Evolutionary conservation across 306 rosid species (phyloP), one percentile per base, ranked within the genome.

Genomic region (Quercus engelmannii): DNA sequence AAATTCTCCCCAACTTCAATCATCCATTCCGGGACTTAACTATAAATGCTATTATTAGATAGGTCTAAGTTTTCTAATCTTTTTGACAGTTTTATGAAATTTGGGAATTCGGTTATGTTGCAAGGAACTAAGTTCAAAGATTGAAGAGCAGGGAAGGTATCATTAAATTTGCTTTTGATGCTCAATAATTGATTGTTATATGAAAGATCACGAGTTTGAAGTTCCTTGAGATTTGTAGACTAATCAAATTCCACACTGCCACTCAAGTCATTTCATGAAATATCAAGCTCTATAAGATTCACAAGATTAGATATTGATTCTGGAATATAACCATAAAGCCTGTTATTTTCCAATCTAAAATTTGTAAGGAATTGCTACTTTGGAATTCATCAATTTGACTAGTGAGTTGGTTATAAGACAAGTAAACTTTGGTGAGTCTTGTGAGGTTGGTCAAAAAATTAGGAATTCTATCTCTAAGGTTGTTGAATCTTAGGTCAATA

Each of bases 71-170:
- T 12, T 46, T 12, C 14, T 46, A 46, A 11, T 9, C 15, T 12
- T 46, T 46, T 46, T 46, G 4, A 11, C 4, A 12, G 1, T 25
- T 59, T 56, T 12, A 81, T 10, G n/a, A 79, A 74, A 67, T 69
- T 10, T 0, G 91, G 86, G 67, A 85, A 76, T 17, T 14, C 55
- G 33, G 5, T 57, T 11, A 85, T 8, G 17, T 78, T 75, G 54
- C 81, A 55, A 6, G 82, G 80, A 21, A 82, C 72, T 25, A 87
- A 49, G 1, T 0, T 0, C 35, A 86, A 79, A 0, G 0, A 0
- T 0, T 0, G 1, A 73, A 86, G 76, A n/a, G 19, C n/a, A 13
- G 76, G 81, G n/a, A 52, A 49, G 68, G 65, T 33, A 13, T 25
- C 12, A 2, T 31, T 70, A 35, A 11, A 76, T 30, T 1, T 51